Conservation (phyloP, 2,329 filamentous ascomycete genomes). For the Hypoxylon rubiginosum region DNA sequence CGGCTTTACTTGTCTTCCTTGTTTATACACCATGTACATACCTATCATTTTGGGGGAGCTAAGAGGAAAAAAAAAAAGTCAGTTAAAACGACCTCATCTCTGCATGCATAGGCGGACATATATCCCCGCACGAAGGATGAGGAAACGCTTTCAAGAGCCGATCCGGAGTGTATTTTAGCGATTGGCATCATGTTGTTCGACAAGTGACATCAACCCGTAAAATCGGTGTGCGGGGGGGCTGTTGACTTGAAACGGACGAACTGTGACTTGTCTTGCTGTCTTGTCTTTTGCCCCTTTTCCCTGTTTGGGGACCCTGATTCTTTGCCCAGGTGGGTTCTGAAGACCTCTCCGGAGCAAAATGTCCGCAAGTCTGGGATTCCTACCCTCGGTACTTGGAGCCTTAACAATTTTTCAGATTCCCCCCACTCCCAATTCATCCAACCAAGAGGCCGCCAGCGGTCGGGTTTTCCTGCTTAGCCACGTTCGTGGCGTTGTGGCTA, state of each 20-base stretch:
- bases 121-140: conserved; percentile 8
- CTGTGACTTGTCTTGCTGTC: not conserved
- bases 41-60: too few relatives aligned
- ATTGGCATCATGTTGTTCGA: conserved; percentile 40
- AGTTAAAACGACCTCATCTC: not conserved
- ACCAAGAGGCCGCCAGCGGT: not conserved
- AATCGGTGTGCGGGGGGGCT: conserved; percentile 26
- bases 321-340: conserved; percentile 19
- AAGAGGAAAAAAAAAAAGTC: too few relatives aligned
- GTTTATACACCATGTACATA: too few relatives aligned
- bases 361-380: conserved; percentile 21
- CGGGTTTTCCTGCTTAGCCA: not conserved
- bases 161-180: conserved; percentile 23
- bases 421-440: not conserved
- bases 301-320: conserved; percentile 21
- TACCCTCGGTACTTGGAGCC: conserved; percentile 33
- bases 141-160: conserved; percentile 7
- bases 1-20: too few relatives aligned
- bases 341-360: conserved; percentile 36
- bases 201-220: conserved; percentile 33
- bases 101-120: conserved; percentile 18
- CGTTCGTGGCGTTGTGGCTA: conserved; percentile 9
- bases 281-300: conserved; percentile 10
- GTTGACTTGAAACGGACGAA: conserved; percentile 36
- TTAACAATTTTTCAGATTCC: conserved; percentile 41